phyloP scores from a whole-genome alignment of 208 protist species.

The Trypanosoma lewisi region DNA sequence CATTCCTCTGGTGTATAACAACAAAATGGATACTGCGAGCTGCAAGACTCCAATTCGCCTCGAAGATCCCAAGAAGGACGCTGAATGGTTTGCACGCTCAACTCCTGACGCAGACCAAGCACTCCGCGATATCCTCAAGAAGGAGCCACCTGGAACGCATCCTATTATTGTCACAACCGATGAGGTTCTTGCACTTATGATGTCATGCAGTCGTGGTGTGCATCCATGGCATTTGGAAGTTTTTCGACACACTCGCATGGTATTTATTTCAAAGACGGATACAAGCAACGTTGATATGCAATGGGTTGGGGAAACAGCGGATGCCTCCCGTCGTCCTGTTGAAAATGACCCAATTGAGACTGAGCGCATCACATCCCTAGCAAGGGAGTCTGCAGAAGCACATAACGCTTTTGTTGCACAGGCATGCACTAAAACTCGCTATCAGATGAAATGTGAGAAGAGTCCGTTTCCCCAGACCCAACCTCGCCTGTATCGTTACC shows the following conservation, averaged over 20 bases:
- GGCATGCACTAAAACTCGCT: constrained; percentile 46
- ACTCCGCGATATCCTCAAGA: constrained; percentile 55
- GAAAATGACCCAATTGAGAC: constrained; percentile 50
- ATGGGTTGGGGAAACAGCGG: constrained; percentile 85
- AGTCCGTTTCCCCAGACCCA: constrained; percentile 68
- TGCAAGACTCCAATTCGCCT: constrained; percentile 42
- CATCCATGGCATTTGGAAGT: constrained; percentile 81
- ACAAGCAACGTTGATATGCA: constrained; percentile 68
- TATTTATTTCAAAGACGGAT: constrained; percentile 61
- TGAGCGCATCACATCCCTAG: constrained; percentile 63
- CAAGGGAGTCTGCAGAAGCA: constrained; percentile 70
- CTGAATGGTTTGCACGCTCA: constrained; percentile 30
- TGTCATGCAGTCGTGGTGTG: constrained; percentile 71
- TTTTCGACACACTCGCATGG: constrained; percentile 40
- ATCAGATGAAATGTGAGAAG: constrained; percentile 49
- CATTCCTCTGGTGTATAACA: constrained; percentile 65
- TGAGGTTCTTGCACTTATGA: constrained; percentile 76
- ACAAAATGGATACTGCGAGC: constrained; percentile 46
- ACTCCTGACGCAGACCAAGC: constrained; percentile 45
- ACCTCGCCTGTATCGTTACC: constrained; percentile 83
- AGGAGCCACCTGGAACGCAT: constrained; percentile 26
- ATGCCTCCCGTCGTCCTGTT: constrained; percentile 40
- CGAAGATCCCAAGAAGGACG: constrained; percentile 31
- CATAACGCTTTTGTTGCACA: constrained; percentile 66
- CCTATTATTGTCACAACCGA: constrained; percentile 77